Percentiles rank a stretch among this genome's conserved stretches.
These are phyloP conservation scores for Auriculariales sp. DNA, from an alignment of 768 basidiomycete genomes.

Conservation along the genomic window DNA sequence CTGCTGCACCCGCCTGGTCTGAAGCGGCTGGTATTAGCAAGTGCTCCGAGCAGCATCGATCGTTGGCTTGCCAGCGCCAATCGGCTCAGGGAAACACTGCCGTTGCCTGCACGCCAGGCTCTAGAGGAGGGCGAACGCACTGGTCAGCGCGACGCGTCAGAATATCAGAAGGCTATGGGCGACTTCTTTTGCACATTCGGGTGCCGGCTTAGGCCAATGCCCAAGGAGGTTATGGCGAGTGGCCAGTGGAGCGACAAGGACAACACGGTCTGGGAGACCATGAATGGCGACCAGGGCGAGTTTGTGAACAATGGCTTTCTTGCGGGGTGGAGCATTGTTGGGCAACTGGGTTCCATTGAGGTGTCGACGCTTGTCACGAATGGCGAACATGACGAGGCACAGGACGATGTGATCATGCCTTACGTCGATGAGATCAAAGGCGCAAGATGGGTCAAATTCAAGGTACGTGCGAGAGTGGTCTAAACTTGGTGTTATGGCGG, in stretches of 20 bases:
- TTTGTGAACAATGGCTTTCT: conserved; percentile 6
- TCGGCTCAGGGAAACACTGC: conserved; percentile 20
- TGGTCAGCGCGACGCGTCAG: conserved; percentile 25
- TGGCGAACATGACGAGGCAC: conserved; percentile 9
- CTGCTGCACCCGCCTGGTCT: conserved; percentile 32
- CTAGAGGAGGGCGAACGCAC: conserved; percentile 32
- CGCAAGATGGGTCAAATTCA: conserved; percentile 8
- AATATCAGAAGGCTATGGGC: conserved; percentile 29
- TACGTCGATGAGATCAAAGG: conserved; percentile 8
- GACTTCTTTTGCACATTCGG: conserved; percentile 28
- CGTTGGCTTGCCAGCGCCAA: conserved; percentile 25
- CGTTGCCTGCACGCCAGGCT: conserved; percentile 23
- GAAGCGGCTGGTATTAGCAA: conserved; percentile 28
- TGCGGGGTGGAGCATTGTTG: conserved; percentile 8
- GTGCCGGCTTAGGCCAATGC: conserved; percentile 32
- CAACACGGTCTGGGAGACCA: not conserved
- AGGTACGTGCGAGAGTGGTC: too few species aligned
- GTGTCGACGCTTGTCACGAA: conserved; percentile 11
- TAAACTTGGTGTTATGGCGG: too few species aligned
- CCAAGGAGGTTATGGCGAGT: conserved; percentile 19
- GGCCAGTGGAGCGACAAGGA: not conserved
- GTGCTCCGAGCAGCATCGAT: conserved; percentile 29
- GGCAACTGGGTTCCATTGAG: conserved; percentile 7
- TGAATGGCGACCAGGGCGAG: conserved; percentile 5
- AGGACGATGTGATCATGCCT: conserved; percentile 7